Evolutionary conservation across 805 yeast species (phyloP), one percentile per base, ranked within the genome.

Genomic region (Alloascoidea africana): DNA sequence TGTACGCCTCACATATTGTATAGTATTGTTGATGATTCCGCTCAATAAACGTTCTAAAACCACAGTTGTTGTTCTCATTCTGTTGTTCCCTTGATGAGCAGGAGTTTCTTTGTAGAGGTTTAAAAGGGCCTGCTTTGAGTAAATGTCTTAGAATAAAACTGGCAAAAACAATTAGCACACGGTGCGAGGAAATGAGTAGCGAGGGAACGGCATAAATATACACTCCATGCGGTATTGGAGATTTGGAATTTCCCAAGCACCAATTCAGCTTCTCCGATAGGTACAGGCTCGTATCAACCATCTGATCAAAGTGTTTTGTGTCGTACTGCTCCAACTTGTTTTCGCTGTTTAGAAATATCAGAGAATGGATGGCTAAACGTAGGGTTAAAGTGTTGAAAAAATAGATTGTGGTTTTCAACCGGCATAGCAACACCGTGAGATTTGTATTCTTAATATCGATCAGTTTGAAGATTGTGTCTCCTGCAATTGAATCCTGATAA

Each of bases 341-440:
- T 23, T 23, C 30, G n/a, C 30, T 23, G 30, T 23, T 23, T 23
- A 23, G n/a, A 23, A 23, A 23, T 23, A 23, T n/a, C 30, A 23
- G n/a, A 23, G 8, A 23, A 23, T 23, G 30, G n/a, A 23, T n/a
- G n/a, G 30, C 8, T 8, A n/a, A 8, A 23, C 8, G 8, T n/a
- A 23, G n/a, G 8, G 30, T 23, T n/a, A n/a, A n/a, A n/a, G n/a
- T n/a, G n/a, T n/a, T n/a, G n/a, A n/a, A n/a, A n/a, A n/a, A n/a
- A n/a, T n/a, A n/a, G n/a, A n/a, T n/a, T n/a, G n/a, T n/a, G n/a
- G n/a, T n/a, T n/a, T n/a, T n/a, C n/a, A n/a, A n/a, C n/a, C n/a
- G n/a, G n/a, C n/a, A n/a, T n/a, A n/a, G n/a, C n/a, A n/a, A n/a
- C n/a, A n/a, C n/a, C n/a, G n/a, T n/a, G n/a, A n/a, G n/a, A n/a